These are phyloP conservation scores for Ploettnerulaceae sp. DNA, from an alignment of 2,329 filamentous ascomycete species.

Conservation along the genomic window DNA sequence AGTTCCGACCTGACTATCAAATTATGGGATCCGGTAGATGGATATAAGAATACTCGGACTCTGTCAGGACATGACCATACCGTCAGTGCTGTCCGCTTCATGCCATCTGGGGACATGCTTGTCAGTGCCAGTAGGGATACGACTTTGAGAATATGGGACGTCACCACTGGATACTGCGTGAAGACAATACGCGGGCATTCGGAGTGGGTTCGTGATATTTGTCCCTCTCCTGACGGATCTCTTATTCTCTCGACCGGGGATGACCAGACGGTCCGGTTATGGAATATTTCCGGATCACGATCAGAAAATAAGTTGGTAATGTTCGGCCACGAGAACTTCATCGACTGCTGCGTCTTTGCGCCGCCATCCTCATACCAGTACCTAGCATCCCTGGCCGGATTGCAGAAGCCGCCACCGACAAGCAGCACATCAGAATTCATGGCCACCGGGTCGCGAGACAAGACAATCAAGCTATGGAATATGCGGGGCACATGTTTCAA, in stretches of 20 bases:
- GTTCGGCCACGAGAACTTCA: slow-evolving; percentile 77
- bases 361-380: slow-evolving; percentile 74
- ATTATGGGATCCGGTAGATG: slow-evolving; percentile 85
- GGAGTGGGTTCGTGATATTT: slow-evolving; percentile 85
- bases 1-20: slow-evolving; percentile 90
- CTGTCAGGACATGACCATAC: slow-evolving; percentile 88
- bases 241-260: slow-evolving; percentile 79
- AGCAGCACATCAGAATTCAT: slow-evolving; percentile 79
- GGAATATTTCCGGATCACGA: slow-evolving; percentile 75
- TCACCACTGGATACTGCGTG: slow-evolving; percentile 85
- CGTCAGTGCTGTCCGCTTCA: slow-evolving; percentile 84
- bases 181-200: slow-evolving; percentile 79
- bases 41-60: slow-evolving; percentile 92
- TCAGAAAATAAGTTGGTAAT: slow-evolving; percentile 62
- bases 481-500: slow-evolving; percentile 78
- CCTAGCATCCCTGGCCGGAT: slow-evolving; percentile 69
- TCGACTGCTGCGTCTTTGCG: slow-evolving; percentile 83
- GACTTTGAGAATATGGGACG: slow-evolving; percentile 84
- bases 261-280: slow-evolving; percentile 75
- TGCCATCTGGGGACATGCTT: slow-evolving; percentile 73
- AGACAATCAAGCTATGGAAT: slow-evolving; percentile 87
- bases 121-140: slow-evolving; percentile 83
- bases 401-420: slow-evolving; percentile 74
- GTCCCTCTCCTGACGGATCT: slow-evolving; percentile 74
- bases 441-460: slow-evolving; percentile 84